Conservation (phyloP, 805 yeast species). For the Wickerhamomyces subpelliculosus region DNA sequence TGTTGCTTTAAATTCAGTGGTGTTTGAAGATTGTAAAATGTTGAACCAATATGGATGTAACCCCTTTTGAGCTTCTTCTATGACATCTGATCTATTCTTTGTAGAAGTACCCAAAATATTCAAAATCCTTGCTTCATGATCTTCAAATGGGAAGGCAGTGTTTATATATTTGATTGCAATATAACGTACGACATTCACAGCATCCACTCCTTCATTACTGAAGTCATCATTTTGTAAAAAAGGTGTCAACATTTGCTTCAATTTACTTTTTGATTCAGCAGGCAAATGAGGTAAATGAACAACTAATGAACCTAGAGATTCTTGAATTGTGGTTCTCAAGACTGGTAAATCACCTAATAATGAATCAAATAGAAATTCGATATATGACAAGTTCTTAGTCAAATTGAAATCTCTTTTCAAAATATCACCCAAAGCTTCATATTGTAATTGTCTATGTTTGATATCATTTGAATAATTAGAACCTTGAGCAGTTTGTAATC, state of each 20-base stretch:
- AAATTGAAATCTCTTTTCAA: slow-evolving; percentile 40
- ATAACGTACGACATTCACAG: slow-evolving; percentile 48
- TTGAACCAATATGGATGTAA: slow-evolving; percentile 79
- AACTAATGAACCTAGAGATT: slow-evolving; percentile 55
- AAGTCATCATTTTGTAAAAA: slow-evolving; percentile 30
- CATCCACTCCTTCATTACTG: slow-evolving; percentile 19
- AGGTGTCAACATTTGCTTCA: slow-evolving; percentile 32
- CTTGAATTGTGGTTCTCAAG: slow-evolving; percentile 62
- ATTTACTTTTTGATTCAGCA: slow-evolving; percentile 27
- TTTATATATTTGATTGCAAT: slow-evolving; percentile 61
- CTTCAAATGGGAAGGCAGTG: slow-evolving; percentile 57
- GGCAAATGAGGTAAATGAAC: slow-evolving; percentile 38
- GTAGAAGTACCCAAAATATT: slow-evolving; percentile 58
- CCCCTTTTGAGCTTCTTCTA: slow-evolving; percentile 77
- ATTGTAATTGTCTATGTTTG: slow-evolving; percentile 54
- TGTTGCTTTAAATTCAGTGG: slow-evolving; percentile 36
- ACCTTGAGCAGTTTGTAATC: slow-evolving; percentile 30
- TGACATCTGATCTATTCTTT: slow-evolving; percentile 58
- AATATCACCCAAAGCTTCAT: slow-evolving; percentile 72
- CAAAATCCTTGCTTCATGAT: slow-evolving; percentile 58
- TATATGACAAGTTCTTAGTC: slow-evolving; percentile 38
- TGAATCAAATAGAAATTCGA: slow-evolving; percentile 67
- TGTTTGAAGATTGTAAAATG: slow-evolving; percentile 39
- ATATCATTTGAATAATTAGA: slow-evolving; percentile 28
- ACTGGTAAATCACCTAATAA: slow-evolving; percentile 58